Base-by-base conservation (phyloP, 2,329 filamentous ascomycete species). In the Aspergillus piperis region DNA sequence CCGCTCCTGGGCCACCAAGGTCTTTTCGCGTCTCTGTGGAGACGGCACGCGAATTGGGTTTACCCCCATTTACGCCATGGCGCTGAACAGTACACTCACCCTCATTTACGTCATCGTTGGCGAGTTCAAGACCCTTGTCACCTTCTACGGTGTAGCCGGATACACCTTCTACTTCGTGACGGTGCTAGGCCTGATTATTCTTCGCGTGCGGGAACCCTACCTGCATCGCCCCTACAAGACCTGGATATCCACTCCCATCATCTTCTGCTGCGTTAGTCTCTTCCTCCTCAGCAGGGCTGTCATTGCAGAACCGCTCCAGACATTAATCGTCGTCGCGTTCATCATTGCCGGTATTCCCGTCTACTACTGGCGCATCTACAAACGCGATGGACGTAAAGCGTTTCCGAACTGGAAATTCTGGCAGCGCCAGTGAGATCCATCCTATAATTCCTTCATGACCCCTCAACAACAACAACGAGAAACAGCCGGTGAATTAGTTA, bases 141-240 rank as follows among this genome's bases (percentile, higher is more conserved):
- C 95, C 0, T 99, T 99, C 74, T 98, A 98, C 78, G 95, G 95
- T 59, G 95, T 99, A 11, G 95, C 95, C 0, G 93, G 93, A 13
- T 99, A 99, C 75, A 91, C 91, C 0, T 99, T 99, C 74, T 99
- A 99, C 80, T 99, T 99, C 76, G 80, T 96, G 58, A 96, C 94
- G 0, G 95, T 99, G 0, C 85, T 99, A 0, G 95, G 95, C 0
- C 83, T 99, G 52, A 97, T 99, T 64, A 86, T 99, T 55, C 82
- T 99, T 63, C 85, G 95, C 30, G 91, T 98, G 30, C 86, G 85
- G 63, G 95, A 99, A 75, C 95, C 95, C 3, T 83, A 88, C 63
- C 83, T 99, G 49, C 92, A 97, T 75, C 81, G 95, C 25, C 94
- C 95, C 0, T 99, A 99, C 78, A 89, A 88, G 74, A 96, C 93